A percentile compares a stretch with the other conserved stretches of the same genome.
Conservation (phyloP, 176 grass and related monocot species). For the Carex myosuroides region DNA sequence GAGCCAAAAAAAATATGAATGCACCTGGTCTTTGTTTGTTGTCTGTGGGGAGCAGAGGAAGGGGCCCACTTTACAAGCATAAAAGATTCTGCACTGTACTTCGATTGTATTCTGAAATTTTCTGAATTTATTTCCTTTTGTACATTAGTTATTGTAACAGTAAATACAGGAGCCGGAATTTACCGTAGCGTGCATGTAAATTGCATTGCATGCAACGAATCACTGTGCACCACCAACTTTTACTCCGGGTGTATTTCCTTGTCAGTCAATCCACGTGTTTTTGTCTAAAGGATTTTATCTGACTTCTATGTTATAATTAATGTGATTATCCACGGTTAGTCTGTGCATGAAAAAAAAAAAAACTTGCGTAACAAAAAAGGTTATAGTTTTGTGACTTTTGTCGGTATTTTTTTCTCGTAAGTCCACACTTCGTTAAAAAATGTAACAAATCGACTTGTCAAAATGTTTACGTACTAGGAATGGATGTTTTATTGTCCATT, state of each 20-base stretch:
- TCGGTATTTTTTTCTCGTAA: too few species aligned
- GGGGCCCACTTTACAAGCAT: not conserved
- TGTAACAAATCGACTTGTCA: too few species aligned
- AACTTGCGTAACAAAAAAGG: too few species aligned
- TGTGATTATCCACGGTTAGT: too few species aligned
- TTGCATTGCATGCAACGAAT: conserved; percentile 8
- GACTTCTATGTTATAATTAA: too few species aligned
- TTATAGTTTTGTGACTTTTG: too few species aligned
- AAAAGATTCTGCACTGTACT: conserved; percentile 14
- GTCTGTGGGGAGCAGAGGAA: not conserved
- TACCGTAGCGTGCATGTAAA: not conserved
- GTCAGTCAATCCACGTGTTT: not conserved
- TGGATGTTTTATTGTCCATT: too few species aligned
- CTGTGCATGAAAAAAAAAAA: too few species aligned
- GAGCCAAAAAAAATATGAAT: not conserved
- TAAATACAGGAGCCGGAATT: not conserved
- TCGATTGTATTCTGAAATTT: conserved; percentile 10
- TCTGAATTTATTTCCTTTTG: not conserved
- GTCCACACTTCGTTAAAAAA: too few species aligned
- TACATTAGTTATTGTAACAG: not conserved
- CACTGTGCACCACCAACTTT: not conserved
- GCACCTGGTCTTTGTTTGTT: not conserved
- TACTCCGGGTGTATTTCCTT: too few species aligned
- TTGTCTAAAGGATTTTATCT: too few species aligned
- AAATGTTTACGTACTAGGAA: too few species aligned